Percentiles rank a stretch among this genome's conserved stretches.
These are phyloP conservation scores for Syncephalastrum sp. DNA, from an alignment of 371 early-diverging fungal species.

Conservation along the genomic window DNA sequence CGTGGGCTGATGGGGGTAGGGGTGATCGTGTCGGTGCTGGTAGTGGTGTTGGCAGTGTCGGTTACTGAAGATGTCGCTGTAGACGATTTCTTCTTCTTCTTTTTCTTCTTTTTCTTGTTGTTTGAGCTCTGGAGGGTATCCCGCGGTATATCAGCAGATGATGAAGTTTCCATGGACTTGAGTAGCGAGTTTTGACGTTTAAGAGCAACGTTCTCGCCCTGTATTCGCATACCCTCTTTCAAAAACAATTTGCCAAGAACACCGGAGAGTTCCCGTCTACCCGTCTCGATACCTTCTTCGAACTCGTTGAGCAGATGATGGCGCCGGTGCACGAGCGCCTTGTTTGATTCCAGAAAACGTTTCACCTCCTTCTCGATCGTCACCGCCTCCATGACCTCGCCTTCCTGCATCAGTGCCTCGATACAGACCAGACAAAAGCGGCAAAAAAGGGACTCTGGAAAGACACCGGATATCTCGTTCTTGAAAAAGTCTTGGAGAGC, in stretches of 20 bases:
- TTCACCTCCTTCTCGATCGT: constrained; percentile 43
- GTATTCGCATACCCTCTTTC: constrained; percentile 69
- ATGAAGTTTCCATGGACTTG: constrained; percentile 43
- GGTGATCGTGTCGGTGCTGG: neutral
- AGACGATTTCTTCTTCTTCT: constrained; percentile 37
- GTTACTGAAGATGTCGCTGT: neutral
- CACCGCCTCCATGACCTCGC: constrained; percentile 68
- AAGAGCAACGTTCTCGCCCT: constrained; percentile 67
- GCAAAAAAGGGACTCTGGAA: constrained; percentile 32
- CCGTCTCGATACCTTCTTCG: constrained; percentile 66
- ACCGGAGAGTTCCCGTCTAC: constrained; percentile 66
- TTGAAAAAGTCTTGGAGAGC: constrained; percentile 26
- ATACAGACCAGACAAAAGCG: constrained; percentile 50
- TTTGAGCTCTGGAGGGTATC: constrained; percentile 1
- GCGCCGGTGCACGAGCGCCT: constrained; percentile 51
- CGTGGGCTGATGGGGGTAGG: neutral
- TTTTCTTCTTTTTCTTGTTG: constrained; percentile 49
- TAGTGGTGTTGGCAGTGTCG: too few species aligned
- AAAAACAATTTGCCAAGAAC: constrained; percentile 71
- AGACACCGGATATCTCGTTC: constrained; percentile 25
- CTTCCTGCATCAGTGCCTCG: constrained; percentile 72
- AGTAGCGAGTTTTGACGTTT: constrained; percentile 67
- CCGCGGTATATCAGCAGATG: neutral
- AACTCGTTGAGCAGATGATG: constrained; percentile 63
- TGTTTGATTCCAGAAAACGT: constrained; percentile 43